These are phyloP conservation scores for Gynandropsis gynandra DNA, from an alignment of 345 rosid species.

Conservation along the genomic window DNA sequence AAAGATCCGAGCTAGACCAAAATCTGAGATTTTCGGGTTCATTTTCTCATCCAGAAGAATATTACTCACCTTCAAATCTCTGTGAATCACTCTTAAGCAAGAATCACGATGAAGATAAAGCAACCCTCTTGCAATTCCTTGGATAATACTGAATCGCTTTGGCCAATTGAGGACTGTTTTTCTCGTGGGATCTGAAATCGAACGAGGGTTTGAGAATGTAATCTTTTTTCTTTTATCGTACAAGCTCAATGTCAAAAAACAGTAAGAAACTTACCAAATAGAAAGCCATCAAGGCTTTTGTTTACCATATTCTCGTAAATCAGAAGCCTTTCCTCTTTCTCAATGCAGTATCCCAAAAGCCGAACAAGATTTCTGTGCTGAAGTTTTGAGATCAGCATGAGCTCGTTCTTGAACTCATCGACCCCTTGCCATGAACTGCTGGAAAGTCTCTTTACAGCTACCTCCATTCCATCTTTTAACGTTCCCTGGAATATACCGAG, in stretches of 20 bases:
- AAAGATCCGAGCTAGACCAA: not conserved
- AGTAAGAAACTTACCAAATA: conserved; percentile 26
- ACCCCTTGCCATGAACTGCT: conserved; percentile 35
- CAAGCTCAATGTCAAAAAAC: not conserved
- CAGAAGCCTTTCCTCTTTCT: conserved; percentile 42
- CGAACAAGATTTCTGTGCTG: conserved; percentile 49
- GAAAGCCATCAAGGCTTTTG: conserved; percentile 36
- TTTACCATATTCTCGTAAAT: conserved; percentile 44
- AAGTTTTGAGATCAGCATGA: conserved; percentile 32
- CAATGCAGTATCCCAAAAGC: conserved; percentile 38
- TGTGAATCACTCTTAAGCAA: not conserved
- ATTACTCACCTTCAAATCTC: not conserved
- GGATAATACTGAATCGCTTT: not conserved
- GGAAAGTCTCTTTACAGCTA: conserved; percentile 48
- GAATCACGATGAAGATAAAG: not conserved
- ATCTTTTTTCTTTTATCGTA: not conserved
- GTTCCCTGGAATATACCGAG: conserved; percentile 34
- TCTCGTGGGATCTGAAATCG: not conserved
- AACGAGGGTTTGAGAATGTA: too few relatives aligned
- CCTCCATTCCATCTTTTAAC: conserved; percentile 27
- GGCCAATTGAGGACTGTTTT: too few relatives aligned
- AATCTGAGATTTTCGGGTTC: not conserved
- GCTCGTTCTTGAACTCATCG: conserved; percentile 46
- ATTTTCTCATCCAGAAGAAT: not conserved
- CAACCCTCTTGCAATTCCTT: not conserved